Base-by-base conservation (phyloP, 139 green algal genomes). In the Yamagishiella unicocca region DNA sequence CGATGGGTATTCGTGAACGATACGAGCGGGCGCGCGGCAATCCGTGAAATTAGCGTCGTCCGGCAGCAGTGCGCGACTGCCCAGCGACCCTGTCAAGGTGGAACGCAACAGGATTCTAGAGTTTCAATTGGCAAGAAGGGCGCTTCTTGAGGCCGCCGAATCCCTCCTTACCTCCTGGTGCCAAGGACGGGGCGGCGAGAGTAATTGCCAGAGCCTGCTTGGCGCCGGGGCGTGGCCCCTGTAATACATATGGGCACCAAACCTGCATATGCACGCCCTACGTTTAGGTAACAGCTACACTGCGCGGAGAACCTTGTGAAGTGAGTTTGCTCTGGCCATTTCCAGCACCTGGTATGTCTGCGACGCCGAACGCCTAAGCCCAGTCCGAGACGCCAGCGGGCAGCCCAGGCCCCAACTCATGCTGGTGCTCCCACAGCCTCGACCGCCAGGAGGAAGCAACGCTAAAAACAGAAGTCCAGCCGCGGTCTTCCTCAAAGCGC, bases 221-320 rank as follows among this genome's bases (percentile, higher is more conserved):
- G 24, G 72, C 43, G 8, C 70, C 37, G 0, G 64, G 7, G 6
- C 43, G 72, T 43, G 43, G 42, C 9, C 27, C 43, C n/a, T 64
- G 43, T 62, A 43, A 42, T 62, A 46, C 72, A 62, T 83, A 53
- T 50, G 75, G 75, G 53, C 75, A 83, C 53, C 75, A 83, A 46
- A 68, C 75, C 50, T 71, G 70, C 35, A 4, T 9, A 78, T 29
- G 2, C 9, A 45, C 35, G 3, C 31, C 37, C 31, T 46, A 71
- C 2, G 66, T 46, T 74, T 35, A 74, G 66, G 5, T 74, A n/a
- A n/a, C n/a, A n/a, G n/a, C n/a, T n/a, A n/a, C n/a, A n/a, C n/a
- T n/a, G n/a, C n/a, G n/a, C n/a, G n/a, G n/a, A n/a, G n/a, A n/a
- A n/a, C n/a, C n/a, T n/a, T n/a, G n/a, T n/a, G n/a, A n/a, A n/a